Conservation (phyloP, 306 rosid species). For the Cicer chorassanicum region DNA sequence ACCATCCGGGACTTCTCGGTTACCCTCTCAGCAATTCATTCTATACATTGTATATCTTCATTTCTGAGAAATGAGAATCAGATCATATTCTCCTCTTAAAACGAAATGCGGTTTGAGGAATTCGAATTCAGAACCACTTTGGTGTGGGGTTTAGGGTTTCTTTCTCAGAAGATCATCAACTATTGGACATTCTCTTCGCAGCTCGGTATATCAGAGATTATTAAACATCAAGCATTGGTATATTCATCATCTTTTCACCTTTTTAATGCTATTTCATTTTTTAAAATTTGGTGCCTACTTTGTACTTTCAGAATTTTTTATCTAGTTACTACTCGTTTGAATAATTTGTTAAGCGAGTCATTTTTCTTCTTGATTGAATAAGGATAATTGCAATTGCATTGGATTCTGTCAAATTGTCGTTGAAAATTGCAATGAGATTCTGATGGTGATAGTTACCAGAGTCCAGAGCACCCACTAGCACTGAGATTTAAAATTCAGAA, state of each 20-base stretch:
- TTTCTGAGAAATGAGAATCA: background rate
- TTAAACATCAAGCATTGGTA: background rate
- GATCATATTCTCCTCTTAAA: background rate
- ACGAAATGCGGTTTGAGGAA: background rate
- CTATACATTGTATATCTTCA: background rate
- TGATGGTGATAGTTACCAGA: too few species aligned
- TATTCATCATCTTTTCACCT: background rate
- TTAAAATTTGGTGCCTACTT: background rate
- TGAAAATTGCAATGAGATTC: too few species aligned
- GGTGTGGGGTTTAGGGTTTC: background rate
- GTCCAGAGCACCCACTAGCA: too few species aligned
- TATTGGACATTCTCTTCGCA: background rate
- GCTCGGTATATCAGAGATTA: background rate
- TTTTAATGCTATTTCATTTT: background rate
- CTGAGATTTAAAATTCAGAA: too few species aligned
- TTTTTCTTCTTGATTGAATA: too few species aligned
- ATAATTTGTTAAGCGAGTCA: too few species aligned
- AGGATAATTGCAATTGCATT: too few species aligned
- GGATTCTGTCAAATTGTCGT: too few species aligned
- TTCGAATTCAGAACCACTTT: background rate
- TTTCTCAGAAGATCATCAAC: background rate
- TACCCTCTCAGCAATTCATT: background rate
- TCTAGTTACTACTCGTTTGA: too few species aligned
- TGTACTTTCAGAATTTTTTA: too few species aligned
- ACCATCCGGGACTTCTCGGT: background rate